Evolutionary conservation across 1,284 basidiomycete species (phyloP).

Genomic region (Inonotus obliquus): DNA sequence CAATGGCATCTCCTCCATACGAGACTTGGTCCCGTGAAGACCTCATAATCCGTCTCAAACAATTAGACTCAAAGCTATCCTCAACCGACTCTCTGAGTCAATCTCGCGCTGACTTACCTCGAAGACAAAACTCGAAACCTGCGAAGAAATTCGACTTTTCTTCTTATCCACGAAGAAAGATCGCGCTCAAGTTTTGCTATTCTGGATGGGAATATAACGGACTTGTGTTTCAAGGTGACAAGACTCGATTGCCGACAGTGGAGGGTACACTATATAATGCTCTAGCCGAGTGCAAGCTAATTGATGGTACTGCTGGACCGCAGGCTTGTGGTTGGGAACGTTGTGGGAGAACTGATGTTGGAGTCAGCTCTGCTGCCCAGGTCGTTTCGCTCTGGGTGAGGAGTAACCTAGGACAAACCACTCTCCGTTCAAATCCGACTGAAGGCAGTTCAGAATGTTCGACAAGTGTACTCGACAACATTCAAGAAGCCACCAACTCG

Average conservation of each 20-base stretch:
- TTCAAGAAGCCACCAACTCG: conserved; percentile 1
- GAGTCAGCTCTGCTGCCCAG: conserved; percentile 93
- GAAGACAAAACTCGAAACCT: conserved; percentile 10
- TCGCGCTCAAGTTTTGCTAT: conserved; percentile 90
- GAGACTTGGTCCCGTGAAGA: conserved; percentile 62
- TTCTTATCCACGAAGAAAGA: conserved; percentile 75
- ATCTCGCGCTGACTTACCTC: conserved; percentile 6
- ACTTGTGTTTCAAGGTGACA: conserved; percentile 73
- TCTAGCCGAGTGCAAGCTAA: conserved; percentile 67
- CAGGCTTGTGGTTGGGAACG: conserved; percentile 88
- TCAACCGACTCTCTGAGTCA: conserved; percentile 19
- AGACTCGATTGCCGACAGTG: conserved; percentile 80
- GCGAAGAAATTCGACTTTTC: conserved; percentile 57
- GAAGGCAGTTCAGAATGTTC: neutral
- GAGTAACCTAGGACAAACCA: conserved; percentile 47
- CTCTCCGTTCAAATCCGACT: conserved; percentile 5
- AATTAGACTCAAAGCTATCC: conserved; percentile 31
- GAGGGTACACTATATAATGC: conserved; percentile 87
- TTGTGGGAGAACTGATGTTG: conserved; percentile 93
- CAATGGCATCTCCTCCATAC: conserved; percentile 32
- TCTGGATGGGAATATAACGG: conserved; percentile 92
- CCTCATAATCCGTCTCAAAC: conserved; percentile 55
- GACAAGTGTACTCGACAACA: neutral
- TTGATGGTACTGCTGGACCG: conserved; percentile 70
- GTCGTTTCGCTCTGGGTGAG: conserved; percentile 90